Base-by-base conservation (phyloP, 345 rosid genomes). In the Angophora floribunda region DNA sequence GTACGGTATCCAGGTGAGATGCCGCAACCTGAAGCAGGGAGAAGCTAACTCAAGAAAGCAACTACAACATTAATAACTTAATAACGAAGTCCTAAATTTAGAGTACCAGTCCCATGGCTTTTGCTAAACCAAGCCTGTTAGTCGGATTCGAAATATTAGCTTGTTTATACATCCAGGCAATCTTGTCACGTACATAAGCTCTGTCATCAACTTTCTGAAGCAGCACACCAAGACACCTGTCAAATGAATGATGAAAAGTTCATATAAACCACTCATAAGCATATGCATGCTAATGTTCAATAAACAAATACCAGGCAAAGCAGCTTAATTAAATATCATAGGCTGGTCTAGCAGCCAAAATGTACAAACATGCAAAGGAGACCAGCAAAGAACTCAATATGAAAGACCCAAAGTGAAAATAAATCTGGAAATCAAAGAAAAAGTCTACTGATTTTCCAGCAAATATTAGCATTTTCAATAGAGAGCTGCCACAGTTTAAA, bases 91-190 rank as follows among this genome's bases (percentile, higher is more conserved):
- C 67, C 52, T 89, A 89, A 49, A 15, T 87, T 79, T 65, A 86
- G 89, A 26, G 59, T 96, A 97, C 99, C 99, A 97, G 91, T 90
- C 99, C 99, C 94, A 97, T 97, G 88, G 98, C 99, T 93, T 97
- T 96, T 86, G 99, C 99, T 90, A 97, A 91, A 93, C 99, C 99
- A 92, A 96, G 99, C 91, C 99, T 95, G 89, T 97, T 97, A 89
- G 93, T 88, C 32, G 99, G 98, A 93, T 94, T 95, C 87, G 96
- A 85, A 65, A 96, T 97, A 88, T 96, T 94, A 85, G 99, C 95
- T 85, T 97, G 99, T 89, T 91, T 91, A 90, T 96, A 96, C 96
- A 97, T 97, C 98, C 95, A 96, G 88, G 94, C 96, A 90, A 97
- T 97, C 94, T 95, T 97, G 28, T 92, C 94, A 88, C 90, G 93